Evolutionary conservation across 305 asterid species (phyloP).

Genomic region (Fraxinus velutina): DNA sequence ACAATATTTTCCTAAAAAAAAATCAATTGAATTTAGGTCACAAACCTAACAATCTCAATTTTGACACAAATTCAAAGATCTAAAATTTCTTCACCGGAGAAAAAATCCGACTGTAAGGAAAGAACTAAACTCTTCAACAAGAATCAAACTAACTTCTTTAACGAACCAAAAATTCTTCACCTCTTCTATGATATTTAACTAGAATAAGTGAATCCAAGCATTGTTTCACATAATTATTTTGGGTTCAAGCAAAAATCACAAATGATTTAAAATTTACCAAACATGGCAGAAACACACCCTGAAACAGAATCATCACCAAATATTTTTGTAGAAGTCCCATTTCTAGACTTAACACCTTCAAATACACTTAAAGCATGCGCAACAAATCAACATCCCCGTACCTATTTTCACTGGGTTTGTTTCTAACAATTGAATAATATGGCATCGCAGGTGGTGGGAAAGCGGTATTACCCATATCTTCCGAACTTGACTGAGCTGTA

Average conservation of each 20-base stretch:
- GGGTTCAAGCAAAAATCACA: background rate
- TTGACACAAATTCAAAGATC: background rate
- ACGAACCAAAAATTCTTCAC: too few relatives aligned
- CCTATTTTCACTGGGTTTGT: background rate
- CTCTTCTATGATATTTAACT: background rate
- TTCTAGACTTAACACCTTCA: background rate
- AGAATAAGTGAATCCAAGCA: background rate
- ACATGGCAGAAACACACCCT: background rate
- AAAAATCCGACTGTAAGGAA: background rate
- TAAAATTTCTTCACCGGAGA: background rate
- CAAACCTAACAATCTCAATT: background rate
- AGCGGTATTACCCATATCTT: background rate
- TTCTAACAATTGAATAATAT: background rate
- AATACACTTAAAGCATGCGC: background rate
- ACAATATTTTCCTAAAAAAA: too few relatives aligned
- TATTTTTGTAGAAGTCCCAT: background rate
- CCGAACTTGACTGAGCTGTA: background rate
- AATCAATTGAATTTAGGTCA: background rate
- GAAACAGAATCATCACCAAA: background rate
- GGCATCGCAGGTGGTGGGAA: background rate
- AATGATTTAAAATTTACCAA: background rate
- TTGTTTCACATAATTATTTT: rapidly evolving
- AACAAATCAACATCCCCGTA: background rate
- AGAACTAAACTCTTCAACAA: background rate
- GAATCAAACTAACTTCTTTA: background rate